Conservation (phyloP, 2,329 filamentous ascomycete genomes). For the Aspergillus ibericus region DNA sequence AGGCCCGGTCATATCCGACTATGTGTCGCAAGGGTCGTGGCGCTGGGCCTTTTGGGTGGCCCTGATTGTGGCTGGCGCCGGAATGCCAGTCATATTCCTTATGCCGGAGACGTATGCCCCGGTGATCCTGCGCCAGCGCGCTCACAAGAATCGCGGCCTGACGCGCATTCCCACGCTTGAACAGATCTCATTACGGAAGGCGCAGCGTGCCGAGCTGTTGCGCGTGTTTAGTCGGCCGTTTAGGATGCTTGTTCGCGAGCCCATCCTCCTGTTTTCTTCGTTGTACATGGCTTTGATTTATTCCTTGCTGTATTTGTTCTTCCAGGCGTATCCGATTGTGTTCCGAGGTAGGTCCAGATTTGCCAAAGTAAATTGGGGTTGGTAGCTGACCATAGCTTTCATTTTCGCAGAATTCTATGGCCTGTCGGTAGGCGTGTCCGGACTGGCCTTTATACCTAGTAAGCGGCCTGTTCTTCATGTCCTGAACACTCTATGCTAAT, state of each 20-base stretch:
- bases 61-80: conserved; percentile 61
- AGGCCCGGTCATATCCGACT: conserved; percentile 43
- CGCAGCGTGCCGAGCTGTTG: too few species aligned
- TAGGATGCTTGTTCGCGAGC: conserved; percentile 69
- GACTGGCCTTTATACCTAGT: conserved; percentile 33
- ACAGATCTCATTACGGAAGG: too few species aligned
- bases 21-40: conserved; percentile 36
- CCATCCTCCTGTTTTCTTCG: conserved; percentile 68
- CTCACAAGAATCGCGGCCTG: conserved; percentile 47
- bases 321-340: conserved; percentile 69
- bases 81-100: conserved; percentile 59
- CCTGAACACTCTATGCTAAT: neutral
- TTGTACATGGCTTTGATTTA: conserved; percentile 70
- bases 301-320: conserved; percentile 67
- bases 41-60: conserved; percentile 55
- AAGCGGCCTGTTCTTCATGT: neutral
- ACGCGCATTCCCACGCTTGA: too few species aligned
- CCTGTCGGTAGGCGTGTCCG: conserved; percentile 28
- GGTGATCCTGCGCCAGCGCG: conserved; percentile 46
- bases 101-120: conserved; percentile 66
- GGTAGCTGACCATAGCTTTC: conserved; percentile 43
- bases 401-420: conserved; percentile 26
- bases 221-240: conserved; percentile 63
- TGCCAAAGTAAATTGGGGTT: conserved; percentile 48
- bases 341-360: conserved; percentile 47